These are phyloP conservation scores for Glycine latifolia DNA, from an alignment of 306 rosid species.

Conservation along the genomic window DNA sequence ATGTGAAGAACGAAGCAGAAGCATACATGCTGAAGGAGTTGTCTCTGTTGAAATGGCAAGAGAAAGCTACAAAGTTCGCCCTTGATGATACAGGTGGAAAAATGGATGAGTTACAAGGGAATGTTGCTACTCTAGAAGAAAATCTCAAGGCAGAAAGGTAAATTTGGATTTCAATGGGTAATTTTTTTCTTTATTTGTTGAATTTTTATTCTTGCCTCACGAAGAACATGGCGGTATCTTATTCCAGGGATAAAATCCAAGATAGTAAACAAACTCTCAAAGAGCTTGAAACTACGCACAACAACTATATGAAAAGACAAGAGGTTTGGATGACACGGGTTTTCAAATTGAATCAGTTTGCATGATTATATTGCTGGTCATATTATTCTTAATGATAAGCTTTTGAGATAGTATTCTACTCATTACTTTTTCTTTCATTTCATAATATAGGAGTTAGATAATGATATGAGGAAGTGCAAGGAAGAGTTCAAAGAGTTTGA, in stretches of 20 bases:
- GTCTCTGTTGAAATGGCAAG: conserved; percentile 90
- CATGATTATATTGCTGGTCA: conserved; percentile 23
- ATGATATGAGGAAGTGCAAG: conserved; percentile 79
- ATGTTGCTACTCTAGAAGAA: conserved; percentile 68
- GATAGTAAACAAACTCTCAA: conserved; percentile 69
- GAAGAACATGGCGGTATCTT: conserved; percentile 40
- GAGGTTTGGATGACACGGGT: conserved; percentile 69
- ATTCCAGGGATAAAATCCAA: conserved; percentile 76
- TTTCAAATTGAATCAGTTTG: conserved; percentile 36
- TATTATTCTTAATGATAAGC: conserved; percentile 29
- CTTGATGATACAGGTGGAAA: conserved; percentile 69
- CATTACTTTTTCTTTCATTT: conserved; percentile 24
- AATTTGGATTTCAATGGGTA: conserved; percentile 22
- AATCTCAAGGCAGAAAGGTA: conserved; percentile 82
- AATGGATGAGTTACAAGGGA: conserved; percentile 62
- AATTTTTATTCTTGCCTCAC: conserved; percentile 27
- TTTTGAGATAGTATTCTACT: conserved; percentile 17
- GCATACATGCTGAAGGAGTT: conserved; percentile 91
- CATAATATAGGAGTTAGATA: conserved; percentile 73
- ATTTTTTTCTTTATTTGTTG: not conserved
- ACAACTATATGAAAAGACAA: conserved; percentile 65
- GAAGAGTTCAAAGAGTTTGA: conserved; percentile 96
- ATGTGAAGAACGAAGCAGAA: conserved; percentile 95
- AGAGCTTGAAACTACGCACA: conserved; percentile 86
- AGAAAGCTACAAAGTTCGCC: conserved; percentile 86